Evolutionary conservation across 1,284 basidiomycete species (phyloP).

Genomic region (Moesziomyces antarcticus): DNA sequence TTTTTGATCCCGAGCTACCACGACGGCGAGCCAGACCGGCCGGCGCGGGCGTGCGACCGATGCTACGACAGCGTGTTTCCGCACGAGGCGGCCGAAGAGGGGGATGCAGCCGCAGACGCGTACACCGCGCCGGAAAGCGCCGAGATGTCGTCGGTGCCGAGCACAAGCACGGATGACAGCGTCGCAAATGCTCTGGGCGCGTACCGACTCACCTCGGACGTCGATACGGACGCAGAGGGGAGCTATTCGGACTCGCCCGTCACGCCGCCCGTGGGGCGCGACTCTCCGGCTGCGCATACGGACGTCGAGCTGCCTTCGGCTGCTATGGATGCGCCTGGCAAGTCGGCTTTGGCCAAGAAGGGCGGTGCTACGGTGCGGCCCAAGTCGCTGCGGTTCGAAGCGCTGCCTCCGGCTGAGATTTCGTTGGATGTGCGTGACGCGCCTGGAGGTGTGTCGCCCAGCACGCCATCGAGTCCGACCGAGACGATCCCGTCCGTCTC

Average conservation of each 20-base stretch:
- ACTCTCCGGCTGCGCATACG: conserved; percentile 5
- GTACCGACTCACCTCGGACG: conserved; percentile 15
- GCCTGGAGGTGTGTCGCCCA: conserved; percentile 13
- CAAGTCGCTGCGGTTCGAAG: conserved; percentile 48
- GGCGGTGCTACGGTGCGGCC: conserved; percentile 15
- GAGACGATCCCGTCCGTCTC: conserved; percentile 1
- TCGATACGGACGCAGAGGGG: conserved; percentile 20
- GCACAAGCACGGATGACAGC: conserved; percentile 38
- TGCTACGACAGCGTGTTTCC: conserved; percentile 87
- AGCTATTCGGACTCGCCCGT: conserved; percentile 30
- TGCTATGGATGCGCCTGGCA: conserved; percentile 1
- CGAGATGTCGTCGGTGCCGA: conserved; percentile 37
- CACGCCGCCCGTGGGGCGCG: conserved; percentile 22
- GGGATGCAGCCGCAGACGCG: conserved; percentile 3
- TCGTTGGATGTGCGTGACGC: neutral
- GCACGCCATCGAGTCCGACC: conserved; percentile 9
- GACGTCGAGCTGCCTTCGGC: conserved; percentile 4
- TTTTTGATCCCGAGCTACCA: conserved; percentile 62
- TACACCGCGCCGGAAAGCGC: conserved; percentile 14
- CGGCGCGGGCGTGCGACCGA: conserved; percentile 82
- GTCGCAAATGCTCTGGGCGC: conserved; percentile 16
- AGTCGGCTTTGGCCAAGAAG: conserved; percentile 26
- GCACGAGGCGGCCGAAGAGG: conserved; percentile 30
- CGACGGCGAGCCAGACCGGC: conserved; percentile 70
- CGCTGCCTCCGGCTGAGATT: conserved; percentile 20